Evolutionary conservation across 2,329 filamentous ascomycete species (phyloP).

Genomic region (Thermothelomyces thermophilus): DNA sequence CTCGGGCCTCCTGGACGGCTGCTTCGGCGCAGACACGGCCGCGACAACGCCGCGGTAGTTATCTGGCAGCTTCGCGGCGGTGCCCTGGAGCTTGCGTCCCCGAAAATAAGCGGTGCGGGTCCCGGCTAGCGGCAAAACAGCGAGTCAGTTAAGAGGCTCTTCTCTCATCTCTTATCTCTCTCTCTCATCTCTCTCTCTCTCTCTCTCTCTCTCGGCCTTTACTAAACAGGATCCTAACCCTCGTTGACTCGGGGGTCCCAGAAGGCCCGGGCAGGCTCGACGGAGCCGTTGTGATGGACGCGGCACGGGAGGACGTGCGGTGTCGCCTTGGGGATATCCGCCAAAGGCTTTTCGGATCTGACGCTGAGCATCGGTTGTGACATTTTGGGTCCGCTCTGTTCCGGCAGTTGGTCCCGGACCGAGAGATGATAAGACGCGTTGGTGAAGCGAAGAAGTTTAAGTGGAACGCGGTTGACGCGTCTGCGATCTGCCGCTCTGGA

Average conservation of each 20-base stretch:
- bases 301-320: conserved; percentile 75
- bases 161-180: too few species aligned
- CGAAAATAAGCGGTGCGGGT: conserved; percentile 62
- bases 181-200: too few species aligned
- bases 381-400: too few species aligned
- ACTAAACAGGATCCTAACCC: conserved; percentile 14
- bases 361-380: conserved; percentile 39
- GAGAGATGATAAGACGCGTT: neutral
- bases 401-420: too few species aligned
- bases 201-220: too few species aligned
- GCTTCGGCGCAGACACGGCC: conserved; percentile 33
- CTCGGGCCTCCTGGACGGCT: conserved; percentile 15
- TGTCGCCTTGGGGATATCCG: conserved; percentile 36
- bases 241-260: conserved; percentile 53
- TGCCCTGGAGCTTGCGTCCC: conserved; percentile 71
- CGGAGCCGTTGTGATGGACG: conserved; percentile 69
- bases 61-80: conserved; percentile 58
- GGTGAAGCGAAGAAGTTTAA: neutral
- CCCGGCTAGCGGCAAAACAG: conserved; percentile 33
- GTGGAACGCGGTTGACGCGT: conserved; percentile 6
- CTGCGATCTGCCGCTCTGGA: neutral
- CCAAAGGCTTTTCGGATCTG: conserved; percentile 14
- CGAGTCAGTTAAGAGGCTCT: neutral
- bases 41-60: conserved; percentile 62
- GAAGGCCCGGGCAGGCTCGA: conserved; percentile 57